Evolutionary conservation across 345 rosid genomes (phyloP).

Genomic region (Turnera subulata): DNA sequence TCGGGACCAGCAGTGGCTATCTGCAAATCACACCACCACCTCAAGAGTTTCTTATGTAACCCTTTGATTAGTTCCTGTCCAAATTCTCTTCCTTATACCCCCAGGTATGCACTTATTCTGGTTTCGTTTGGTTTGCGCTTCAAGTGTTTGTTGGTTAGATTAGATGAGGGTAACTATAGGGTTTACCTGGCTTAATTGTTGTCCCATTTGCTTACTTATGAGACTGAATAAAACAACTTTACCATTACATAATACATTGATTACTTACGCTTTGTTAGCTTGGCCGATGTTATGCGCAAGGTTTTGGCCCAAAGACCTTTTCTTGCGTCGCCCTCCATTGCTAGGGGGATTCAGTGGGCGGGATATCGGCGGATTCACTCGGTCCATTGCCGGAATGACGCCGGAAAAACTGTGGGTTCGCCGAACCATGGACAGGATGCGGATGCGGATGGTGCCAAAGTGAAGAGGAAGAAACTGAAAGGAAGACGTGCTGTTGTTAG

Average conservation of each 20-base stretch:
- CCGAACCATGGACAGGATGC: constrained; percentile 17
- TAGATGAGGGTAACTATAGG: background rate
- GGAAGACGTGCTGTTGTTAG: constrained; percentile 87
- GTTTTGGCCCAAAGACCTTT: constrained; percentile 34
- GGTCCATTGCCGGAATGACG: constrained; percentile 20
- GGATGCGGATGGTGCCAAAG: constrained; percentile 27
- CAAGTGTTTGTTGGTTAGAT: background rate
- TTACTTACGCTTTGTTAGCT: constrained; percentile 49
- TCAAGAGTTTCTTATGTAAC: constrained; percentile 12
- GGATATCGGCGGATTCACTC: constrained; percentile 47
- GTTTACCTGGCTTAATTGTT: background rate
- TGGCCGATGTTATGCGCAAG: constrained; percentile 56
- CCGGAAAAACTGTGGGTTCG: constrained; percentile 23
- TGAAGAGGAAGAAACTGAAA: constrained; percentile 68
- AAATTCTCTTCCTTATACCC: background rate
- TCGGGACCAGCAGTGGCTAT: constrained; percentile 14
- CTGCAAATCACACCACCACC: constrained; percentile 17
- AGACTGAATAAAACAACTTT: background rate
- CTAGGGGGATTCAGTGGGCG: constrained; percentile 13
- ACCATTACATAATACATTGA: background rate
- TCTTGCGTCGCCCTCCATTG: constrained; percentile 6
- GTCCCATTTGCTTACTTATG: background rate
- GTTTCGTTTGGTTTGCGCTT: background rate
- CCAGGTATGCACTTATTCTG: background rate
- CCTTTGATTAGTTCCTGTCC: background rate